Evolutionary conservation across 2,329 filamentous ascomycete species (phyloP), one percentile per base, ranked within the genome.

Genomic region (Beauveria sp.): DNA sequence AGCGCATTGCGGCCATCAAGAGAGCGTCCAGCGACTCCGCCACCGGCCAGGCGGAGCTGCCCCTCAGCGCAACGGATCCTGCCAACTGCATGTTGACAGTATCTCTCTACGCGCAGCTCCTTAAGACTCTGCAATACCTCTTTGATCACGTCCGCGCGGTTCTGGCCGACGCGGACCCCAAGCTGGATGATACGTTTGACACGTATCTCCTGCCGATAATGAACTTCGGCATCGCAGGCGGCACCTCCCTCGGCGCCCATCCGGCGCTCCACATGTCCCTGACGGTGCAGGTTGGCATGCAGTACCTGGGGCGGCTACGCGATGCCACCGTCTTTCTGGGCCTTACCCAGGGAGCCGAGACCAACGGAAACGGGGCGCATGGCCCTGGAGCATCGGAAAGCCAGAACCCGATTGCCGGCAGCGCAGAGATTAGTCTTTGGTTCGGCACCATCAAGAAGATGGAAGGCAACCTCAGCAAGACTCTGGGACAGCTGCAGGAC

Each of bases 201-300:
- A 70, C 72, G 52, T 78, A 75, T 71, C 73, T 73, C 57, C 71
- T 78, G 2, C 76, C 76, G 12, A 71, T 74, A 53, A 75, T 78
- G 4, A 74, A 72, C 5, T 70, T 78, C 2, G 75, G 76, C 5
- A 74, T 73, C 3, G 76, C 12, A 6, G 2, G 12, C 12, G 34
- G 34, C 14, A 2, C 77, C 50, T 70, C 74, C 5, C 72, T 78
- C 18, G 72, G 74, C 51, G 72, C 74, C 14, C 71, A 74, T 4
- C 73, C 74, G 1, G 71, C 71, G n/a, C 67, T 77, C 40, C 75
- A 77, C 62, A 76, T 77, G 72, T 76, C 72, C 12, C 68, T 78
- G 22, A 76, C 75, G 3, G 69, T 77, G 34, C 74, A 77, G 63
- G 67, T 78, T n/a, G 75, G 72, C 5, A 74, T 77, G 62, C 74